These are phyloP conservation scores for Asterella californica DNA, from an alignment of 225 moss, liverwort and hornwort genomes.

Conservation along the genomic window DNA sequence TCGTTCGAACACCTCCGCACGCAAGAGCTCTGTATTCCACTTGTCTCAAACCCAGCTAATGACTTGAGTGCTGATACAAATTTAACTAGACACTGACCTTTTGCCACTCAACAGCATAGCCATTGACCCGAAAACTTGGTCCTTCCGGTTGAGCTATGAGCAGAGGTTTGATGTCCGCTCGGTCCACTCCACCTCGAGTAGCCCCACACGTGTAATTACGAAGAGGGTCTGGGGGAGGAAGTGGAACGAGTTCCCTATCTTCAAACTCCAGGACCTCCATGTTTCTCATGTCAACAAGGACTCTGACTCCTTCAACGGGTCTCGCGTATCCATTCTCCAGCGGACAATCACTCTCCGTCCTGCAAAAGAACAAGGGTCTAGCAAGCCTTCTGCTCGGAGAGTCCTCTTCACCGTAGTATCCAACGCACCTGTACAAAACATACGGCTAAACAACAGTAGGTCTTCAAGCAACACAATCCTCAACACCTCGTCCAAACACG, in stretches of 20 bases:
- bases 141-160: slow-evolving; percentile 89
- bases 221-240: slow-evolving; percentile 89
- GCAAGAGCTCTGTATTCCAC: neutral
- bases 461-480: neutral
- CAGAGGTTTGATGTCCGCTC: slow-evolving; percentile 86
- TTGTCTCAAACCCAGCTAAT: neutral
- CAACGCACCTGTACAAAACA: slow-evolving; percentile 65
- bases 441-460: neutral
- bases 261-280: slow-evolving; percentile 84
- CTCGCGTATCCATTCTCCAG: slow-evolving; percentile 95
- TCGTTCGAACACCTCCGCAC: neutral
- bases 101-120: slow-evolving; percentile 96
- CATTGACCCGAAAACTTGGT: slow-evolving; percentile 92
- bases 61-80: neutral
- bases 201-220: slow-evolving; percentile 89
- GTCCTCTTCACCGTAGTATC: slow-evolving; percentile 89
- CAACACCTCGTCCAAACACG: neutral
- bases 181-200: slow-evolving; percentile 84
- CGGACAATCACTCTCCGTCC: slow-evolving; percentile 79
- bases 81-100: slow-evolving; percentile 43
- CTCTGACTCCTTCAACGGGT: slow-evolving; percentile 89
- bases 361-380: slow-evolving; percentile 83
- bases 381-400: slow-evolving; percentile 81
- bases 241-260: slow-evolving; percentile 77
- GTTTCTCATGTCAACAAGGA: slow-evolving; percentile 84